These are phyloP conservation scores for Leishmania tropica DNA, from an alignment of 208 protist genomes.

Conservation along the genomic window DNA sequence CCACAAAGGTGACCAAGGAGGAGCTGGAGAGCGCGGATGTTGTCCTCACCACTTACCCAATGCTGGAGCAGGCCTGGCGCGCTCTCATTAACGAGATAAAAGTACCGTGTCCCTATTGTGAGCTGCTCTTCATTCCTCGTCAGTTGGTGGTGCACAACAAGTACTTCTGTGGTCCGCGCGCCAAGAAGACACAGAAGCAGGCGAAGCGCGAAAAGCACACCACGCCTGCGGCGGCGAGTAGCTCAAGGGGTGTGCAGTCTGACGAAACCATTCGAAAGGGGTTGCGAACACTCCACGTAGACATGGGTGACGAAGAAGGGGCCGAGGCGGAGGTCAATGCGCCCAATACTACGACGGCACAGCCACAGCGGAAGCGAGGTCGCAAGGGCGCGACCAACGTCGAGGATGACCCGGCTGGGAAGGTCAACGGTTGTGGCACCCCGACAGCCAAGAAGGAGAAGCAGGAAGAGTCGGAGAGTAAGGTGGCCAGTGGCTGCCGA, in stretches of 20 bases:
- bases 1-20: constrained; percentile 48
- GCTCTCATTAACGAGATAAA: constrained; percentile 81
- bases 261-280: constrained; percentile 82
- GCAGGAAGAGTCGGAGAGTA: constrained; percentile 8
- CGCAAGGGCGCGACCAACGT: background rate
- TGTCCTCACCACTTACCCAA: constrained; percentile 95
- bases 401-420: background rate
- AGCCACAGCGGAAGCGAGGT: constrained; percentile 5
- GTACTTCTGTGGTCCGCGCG: constrained; percentile 94
- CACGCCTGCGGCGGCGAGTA: background rate
- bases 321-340: background rate
- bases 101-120: constrained; percentile 91
- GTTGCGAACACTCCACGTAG: constrained; percentile 75
- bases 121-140: constrained; percentile 82
- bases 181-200: constrained; percentile 85
- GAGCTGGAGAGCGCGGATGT: constrained; percentile 90
- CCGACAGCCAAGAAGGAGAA: constrained; percentile 18
- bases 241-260: constrained; percentile 51
- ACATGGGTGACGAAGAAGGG: constrained; percentile 39
- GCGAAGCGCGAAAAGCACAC: constrained; percentile 77
- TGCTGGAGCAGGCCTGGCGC: constrained; percentile 91
- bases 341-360: background rate
- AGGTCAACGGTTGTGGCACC: constrained; percentile 1
- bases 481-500: background rate
- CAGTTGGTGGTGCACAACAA: constrained; percentile 92